Evolutionary conservation across 228 moss, liverwort and hornwort genomes (phyloP), one percentile per base, ranked within the genome.

Genomic region (Sphagnum fallax): DNA sequence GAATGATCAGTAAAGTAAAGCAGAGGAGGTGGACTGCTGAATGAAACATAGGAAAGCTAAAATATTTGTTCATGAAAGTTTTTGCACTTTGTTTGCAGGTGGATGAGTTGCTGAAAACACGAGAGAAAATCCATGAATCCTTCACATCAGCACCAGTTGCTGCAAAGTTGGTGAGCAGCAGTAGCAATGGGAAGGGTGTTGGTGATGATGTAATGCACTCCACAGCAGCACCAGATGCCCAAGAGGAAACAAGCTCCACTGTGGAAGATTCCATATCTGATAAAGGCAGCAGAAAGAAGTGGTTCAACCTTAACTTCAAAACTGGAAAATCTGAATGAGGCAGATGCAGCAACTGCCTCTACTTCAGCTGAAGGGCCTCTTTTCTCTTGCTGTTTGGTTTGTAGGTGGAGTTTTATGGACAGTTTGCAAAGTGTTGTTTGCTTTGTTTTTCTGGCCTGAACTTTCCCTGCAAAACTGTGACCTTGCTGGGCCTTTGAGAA

Each of bases 101-200:
- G 59, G 84, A 85, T 60, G 84, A 85, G 48, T 78, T 85, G 57
- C 73, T 81, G 51, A 85, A 85, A 72, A 59, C 84, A 55, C 75
- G 84, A 52, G 84, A 85, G 71, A 78, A 75, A 78, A 85, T 81
- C 58, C 84, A 85, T 74, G 84, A 85, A 50, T 79, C 81, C 53
- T 85, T 85, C 60, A 74, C 84, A 8, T 55, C 12, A 32, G 73
- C 81, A 15, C 70, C 72, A 32, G 65, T 78, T 7, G 58, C 81
- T 59, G 72, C 78, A 62, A 85, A 76, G 69, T 74, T 77, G 74
- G 76, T 71, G 74, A 83, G 74, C 63, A 83, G 83, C 71, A 72
- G 79, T 66, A 75, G 70, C 75, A 76, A 71, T 51, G 62, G 77
- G 71, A 82, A 79, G 78, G 79, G 64, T 84, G 75, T 75, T 61